These are phyloP conservation scores for Acanthamoeba rhysodes DNA, from an alignment of 208 protist species.

Conservation along the genomic window DNA sequence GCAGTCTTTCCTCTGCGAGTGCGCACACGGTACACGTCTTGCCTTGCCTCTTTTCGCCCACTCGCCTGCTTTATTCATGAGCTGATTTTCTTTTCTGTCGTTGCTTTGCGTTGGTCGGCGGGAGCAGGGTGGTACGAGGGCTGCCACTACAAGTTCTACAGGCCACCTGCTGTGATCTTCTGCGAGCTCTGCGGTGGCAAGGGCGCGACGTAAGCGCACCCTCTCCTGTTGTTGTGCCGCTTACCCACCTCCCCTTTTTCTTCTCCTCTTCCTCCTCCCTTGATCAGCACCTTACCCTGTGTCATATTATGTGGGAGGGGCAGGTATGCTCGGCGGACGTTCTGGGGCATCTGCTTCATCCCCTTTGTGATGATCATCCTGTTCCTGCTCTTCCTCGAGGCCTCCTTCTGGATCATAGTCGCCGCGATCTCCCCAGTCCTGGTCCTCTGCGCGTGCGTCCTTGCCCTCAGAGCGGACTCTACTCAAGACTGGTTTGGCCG, in stretches of 20 bases:
- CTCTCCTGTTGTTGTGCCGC: too few relatives aligned
- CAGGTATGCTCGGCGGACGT: constrained; percentile 25
- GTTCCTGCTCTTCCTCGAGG: constrained; percentile 52
- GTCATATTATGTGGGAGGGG: too few relatives aligned
- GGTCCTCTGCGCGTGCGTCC: neutral
- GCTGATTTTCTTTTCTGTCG: too few relatives aligned
- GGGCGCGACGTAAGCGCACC: neutral
- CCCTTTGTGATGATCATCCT: constrained; percentile 43
- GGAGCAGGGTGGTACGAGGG: constrained; percentile 39
- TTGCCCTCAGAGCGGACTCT: too few relatives aligned
- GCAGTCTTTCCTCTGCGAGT: constrained; percentile 43
- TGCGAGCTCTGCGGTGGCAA: constrained; percentile 55
- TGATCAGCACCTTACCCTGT: too few relatives aligned
- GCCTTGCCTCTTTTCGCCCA: too few relatives aligned
- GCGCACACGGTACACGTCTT: constrained; percentile 29
- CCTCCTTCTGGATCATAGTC: constrained; percentile 49
- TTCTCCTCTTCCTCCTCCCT: too few relatives aligned
- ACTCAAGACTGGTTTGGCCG: too few relatives aligned
- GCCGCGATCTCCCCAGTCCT: neutral
- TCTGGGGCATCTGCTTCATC: constrained; percentile 66
- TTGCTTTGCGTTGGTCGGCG: too few relatives aligned
- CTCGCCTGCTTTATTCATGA: too few relatives aligned
- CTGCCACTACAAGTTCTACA: too few relatives aligned
- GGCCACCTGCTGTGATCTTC: neutral
- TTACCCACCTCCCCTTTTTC: too few relatives aligned